Conservation (phyloP, 495 filamentous ascomycete genomes). For the Penicillium flavigenum region DNA sequence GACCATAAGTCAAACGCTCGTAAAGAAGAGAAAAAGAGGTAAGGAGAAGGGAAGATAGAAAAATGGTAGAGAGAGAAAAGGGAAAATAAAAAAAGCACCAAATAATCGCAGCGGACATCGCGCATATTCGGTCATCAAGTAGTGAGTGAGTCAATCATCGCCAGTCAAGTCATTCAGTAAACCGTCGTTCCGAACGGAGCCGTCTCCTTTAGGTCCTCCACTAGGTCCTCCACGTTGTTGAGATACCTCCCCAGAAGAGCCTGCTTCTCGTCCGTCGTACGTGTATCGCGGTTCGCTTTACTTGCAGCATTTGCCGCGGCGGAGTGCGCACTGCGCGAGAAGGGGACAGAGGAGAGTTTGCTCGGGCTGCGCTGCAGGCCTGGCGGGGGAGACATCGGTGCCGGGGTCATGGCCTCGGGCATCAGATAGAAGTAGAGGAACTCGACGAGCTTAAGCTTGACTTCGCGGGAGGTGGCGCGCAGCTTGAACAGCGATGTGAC, state of each 20-base stretch:
- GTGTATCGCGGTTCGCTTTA: slow-evolving; percentile 51
- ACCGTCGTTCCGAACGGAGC: slow-evolving; percentile 52
- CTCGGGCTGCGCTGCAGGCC: slow-evolving; percentile 69
- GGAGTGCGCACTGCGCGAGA: slow-evolving; percentile 40
- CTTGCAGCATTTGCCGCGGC: slow-evolving; percentile 33
- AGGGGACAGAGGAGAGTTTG: slow-evolving; percentile 54
- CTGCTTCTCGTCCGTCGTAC: slow-evolving; percentile 86
- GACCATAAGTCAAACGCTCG: slow-evolving; percentile 24
- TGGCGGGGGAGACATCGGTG: slow-evolving; percentile 30
- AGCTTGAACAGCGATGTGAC: slow-evolving; percentile 92
- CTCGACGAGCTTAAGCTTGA: slow-evolving; percentile 90
- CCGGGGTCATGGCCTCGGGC: slow-evolving; percentile 70
- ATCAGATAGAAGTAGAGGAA: slow-evolving; percentile 98
- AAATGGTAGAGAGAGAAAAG: slow-evolving; percentile 15
- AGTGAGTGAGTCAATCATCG: slow-evolving; percentile 15
- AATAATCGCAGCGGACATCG: slow-evolving; percentile 16
- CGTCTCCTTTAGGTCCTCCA: slow-evolving; percentile 84
- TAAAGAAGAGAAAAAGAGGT: slow-evolving; percentile 22
- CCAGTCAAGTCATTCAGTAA: slow-evolving; percentile 31
- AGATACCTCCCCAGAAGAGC: slow-evolving; percentile 74
- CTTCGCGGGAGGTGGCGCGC: slow-evolving; percentile 74
- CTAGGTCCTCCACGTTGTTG: slow-evolving; percentile 85
- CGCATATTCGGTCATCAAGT: slow-evolving; percentile 22
- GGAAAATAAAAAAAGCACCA: slow-evolving; percentile 17
- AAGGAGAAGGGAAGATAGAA: slow-evolving; percentile 14